Evolutionary conservation across 2,329 filamentous ascomycete species (phyloP).

Genomic region (Stagonosporopsis tanaceti): DNA sequence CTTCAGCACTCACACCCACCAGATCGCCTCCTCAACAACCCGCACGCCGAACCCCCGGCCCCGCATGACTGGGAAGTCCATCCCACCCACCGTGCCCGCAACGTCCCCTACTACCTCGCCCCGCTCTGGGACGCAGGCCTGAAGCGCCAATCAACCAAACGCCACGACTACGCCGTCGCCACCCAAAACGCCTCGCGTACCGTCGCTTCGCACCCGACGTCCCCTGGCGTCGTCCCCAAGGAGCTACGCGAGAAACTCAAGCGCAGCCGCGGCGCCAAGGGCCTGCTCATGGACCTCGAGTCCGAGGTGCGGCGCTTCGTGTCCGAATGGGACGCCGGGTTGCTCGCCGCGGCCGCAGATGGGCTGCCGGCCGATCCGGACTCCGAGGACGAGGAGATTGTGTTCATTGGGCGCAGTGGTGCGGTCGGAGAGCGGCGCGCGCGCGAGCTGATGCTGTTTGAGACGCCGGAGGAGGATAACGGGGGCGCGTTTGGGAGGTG

Average conservation of each 20-base stretch:
- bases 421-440: conserved; percentile 61
- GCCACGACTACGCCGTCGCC: conserved; percentile 44
- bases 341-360: conserved; percentile 57
- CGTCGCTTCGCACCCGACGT: conserved; percentile 52
- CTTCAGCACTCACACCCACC: not conserved
- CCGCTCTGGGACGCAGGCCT: conserved; percentile 77
- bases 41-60: conserved; percentile 82
- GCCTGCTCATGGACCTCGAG: conserved; percentile 83
- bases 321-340: conserved; percentile 65
- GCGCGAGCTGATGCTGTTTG: conserved; percentile 77
- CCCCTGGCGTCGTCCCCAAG: conserved; percentile 69
- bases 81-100: conserved; percentile 79
- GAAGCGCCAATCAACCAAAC: conserved; percentile 55
- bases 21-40: conserved; percentile 89
- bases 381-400: conserved; percentile 82
- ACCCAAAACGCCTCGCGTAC: conserved; percentile 48
- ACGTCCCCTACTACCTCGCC: conserved; percentile 88
- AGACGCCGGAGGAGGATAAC: conserved; percentile 77
- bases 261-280: conserved; percentile 77
- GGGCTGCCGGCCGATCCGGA: conserved; percentile 58
- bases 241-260: conserved; percentile 84
- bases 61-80: conserved; percentile 83
- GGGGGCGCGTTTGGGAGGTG: conserved; percentile 86
- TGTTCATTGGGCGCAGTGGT: conserved; percentile 79
- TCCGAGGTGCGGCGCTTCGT: conserved; percentile 83